A percentile compares a stretch with the other conserved stretches of the same genome.
Evolutionary conservation across 257 asterid species (phyloP).

Genomic region (Salvia rosmarinus): DNA sequence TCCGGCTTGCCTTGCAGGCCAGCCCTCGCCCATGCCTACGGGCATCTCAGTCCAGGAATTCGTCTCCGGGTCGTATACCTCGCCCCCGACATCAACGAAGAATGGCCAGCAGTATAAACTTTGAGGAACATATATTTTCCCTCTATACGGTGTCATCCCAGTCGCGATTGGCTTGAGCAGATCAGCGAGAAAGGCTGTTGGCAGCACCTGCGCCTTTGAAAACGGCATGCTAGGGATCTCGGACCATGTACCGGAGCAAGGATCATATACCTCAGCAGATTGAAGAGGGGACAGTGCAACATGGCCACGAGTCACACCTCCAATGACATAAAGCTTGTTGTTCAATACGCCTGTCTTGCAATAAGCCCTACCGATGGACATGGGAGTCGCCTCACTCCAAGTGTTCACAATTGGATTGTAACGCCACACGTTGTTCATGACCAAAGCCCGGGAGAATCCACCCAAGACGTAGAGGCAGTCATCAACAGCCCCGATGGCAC

Average conservation of each 20-base stretch:
- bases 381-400: slow-evolving; percentile 76
- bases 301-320: slow-evolving; percentile 82
- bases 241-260: slow-evolving; percentile 67
- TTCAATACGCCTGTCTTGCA: slow-evolving; percentile 73
- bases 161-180: slow-evolving; percentile 93
- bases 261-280: slow-evolving; percentile 90
- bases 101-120: slow-evolving; percentile 93
- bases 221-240: slow-evolving; percentile 93
- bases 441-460: slow-evolving; percentile 64
- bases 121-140: slow-evolving; percentile 87
- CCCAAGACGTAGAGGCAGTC: slow-evolving; percentile 87
- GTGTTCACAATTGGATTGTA: slow-evolving; percentile 69
- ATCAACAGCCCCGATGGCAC: slow-evolving; percentile 81
- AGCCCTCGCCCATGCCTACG: slow-evolving; percentile 93
- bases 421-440: slow-evolving; percentile 68
- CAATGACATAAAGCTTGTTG: slow-evolving; percentile 80
- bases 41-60: slow-evolving; percentile 92
- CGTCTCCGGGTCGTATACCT: slow-evolving; percentile 85
- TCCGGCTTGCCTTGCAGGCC: slow-evolving; percentile 98
- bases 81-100: slow-evolving; percentile 96
- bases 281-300: slow-evolving; percentile 83
- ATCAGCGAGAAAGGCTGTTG: slow-evolving; percentile 89
- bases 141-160: slow-evolving; percentile 81
- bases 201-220: slow-evolving; percentile 79
- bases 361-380: slow-evolving; percentile 82